These are phyloP conservation scores for Rhynchospora pubera DNA, from an alignment of 176 grass and related monocot genomes.

Conservation along the genomic window DNA sequence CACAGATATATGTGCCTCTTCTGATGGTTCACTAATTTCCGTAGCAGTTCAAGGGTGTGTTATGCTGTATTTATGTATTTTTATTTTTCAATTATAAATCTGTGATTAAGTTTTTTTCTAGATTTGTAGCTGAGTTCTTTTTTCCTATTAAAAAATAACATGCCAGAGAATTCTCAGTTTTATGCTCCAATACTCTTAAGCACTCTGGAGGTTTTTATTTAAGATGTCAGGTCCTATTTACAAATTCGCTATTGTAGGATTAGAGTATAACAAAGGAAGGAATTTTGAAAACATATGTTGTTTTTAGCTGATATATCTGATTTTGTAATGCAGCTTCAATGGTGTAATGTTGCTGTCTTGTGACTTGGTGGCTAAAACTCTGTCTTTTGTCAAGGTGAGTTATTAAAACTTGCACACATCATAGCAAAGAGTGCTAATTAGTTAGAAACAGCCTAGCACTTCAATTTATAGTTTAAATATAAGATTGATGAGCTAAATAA, in stretches of 20 bases:
- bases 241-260: background rate
- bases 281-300: background rate
- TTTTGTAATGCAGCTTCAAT: slow-evolving; percentile 55
- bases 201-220: background rate
- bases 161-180: background rate
- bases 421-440: background rate
- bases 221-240: background rate
- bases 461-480: background rate
- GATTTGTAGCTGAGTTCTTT: background rate
- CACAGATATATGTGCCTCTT: slow-evolving; percentile 47
- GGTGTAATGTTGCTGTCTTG: slow-evolving; percentile 65
- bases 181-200: slow-evolving; percentile 10
- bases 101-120: background rate
- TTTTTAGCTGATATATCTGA: slow-evolving; percentile 16
- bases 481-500: background rate
- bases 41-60: slow-evolving; percentile 72
- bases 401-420: background rate
- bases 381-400: slow-evolving; percentile 61
- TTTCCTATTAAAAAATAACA: background rate
- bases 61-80: slow-evolving; percentile 5
- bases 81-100: background rate
- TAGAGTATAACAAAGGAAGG: background rate
- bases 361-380: slow-evolving; percentile 44
- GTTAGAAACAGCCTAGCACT: background rate
- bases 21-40: slow-evolving; percentile 59